phyloP scores from a whole-genome alignment of 1,284 basidiomycete species.

The Ustilago sp. region DNA sequence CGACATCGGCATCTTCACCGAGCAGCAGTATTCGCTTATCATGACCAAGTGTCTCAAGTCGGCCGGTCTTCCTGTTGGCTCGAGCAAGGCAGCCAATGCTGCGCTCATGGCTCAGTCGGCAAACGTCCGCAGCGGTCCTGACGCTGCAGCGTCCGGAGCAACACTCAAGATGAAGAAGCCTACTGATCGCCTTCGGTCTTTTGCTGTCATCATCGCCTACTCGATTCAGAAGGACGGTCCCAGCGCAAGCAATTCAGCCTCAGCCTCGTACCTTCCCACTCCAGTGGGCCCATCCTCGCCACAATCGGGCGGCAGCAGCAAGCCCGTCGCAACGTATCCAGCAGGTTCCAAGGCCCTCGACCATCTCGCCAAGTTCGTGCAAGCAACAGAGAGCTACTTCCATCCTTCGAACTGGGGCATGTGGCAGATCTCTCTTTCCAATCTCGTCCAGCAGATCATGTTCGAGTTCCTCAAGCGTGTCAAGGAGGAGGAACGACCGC shows the following conservation, averaged over 20 bases:
- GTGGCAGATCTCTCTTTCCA: slow-evolving; percentile 76
- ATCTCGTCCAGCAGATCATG: slow-evolving; percentile 84
- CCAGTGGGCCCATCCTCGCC: slow-evolving; percentile 27
- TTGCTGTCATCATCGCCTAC: slow-evolving; percentile 90
- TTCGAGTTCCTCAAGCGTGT: slow-evolving; percentile 77
- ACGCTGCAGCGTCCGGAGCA: slow-evolving; percentile 75
- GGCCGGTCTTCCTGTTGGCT: slow-evolving; percentile 78
- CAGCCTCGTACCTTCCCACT: slow-evolving; percentile 32
- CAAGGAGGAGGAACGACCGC: slow-evolving; percentile 79
- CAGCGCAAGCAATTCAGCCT: slow-evolving; percentile 40
- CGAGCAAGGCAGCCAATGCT: slow-evolving; percentile 54
- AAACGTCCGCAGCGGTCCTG: slow-evolving; percentile 69
- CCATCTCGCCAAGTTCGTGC: slow-evolving; percentile 86
- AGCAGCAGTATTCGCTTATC: slow-evolving; percentile 85
- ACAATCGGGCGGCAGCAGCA: not conserved
- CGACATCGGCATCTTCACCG: slow-evolving; percentile 88
- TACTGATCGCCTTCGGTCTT: slow-evolving; percentile 79
- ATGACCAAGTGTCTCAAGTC: slow-evolving; percentile 87
- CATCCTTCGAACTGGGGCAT: slow-evolving; percentile 75
- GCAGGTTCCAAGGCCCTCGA: slow-evolving; percentile 91
- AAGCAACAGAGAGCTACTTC: slow-evolving; percentile 92
- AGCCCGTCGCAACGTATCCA: slow-evolving; percentile 73
- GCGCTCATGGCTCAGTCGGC: slow-evolving; percentile 63
- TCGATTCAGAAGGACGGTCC: slow-evolving; percentile 89
- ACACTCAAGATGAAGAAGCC: slow-evolving; percentile 81